phyloP scores from a whole-genome alignment of 2,329 filamentous ascomycete species.

The Fusarium sororula region DNA sequence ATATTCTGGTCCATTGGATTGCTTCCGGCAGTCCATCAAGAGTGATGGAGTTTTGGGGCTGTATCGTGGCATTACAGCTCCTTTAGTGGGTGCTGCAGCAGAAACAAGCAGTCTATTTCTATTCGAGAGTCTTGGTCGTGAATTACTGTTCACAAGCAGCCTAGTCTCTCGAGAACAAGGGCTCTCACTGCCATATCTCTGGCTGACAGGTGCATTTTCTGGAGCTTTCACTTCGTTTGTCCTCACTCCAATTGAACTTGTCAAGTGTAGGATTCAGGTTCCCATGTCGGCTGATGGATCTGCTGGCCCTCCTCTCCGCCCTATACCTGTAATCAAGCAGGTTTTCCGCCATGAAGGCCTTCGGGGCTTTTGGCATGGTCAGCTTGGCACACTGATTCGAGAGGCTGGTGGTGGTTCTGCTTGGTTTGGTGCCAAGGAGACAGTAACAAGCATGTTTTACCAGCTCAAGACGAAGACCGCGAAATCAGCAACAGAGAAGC shows the following conservation, averaged over 20 bases:
- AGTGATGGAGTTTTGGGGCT: conserved; percentile 82
- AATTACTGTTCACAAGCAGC: conserved; percentile 66
- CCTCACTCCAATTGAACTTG: conserved; percentile 93
- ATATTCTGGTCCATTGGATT: conserved; percentile 90
- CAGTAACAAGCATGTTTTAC: conserved; percentile 76
- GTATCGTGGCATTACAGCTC: conserved; percentile 93
- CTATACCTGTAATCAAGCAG: conserved; percentile 76
- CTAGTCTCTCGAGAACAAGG: conserved; percentile 62
- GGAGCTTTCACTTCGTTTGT: conserved; percentile 91
- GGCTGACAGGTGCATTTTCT: conserved; percentile 83
- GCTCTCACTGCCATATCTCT: conserved; percentile 78
- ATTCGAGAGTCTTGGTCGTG: conserved; percentile 81
- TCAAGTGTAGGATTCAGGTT: conserved; percentile 98
- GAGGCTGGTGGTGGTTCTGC: conserved; percentile 93
- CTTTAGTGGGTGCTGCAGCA: conserved; percentile 87
- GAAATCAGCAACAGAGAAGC: conserved; percentile 51
- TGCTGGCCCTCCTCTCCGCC: conserved; percentile 62
- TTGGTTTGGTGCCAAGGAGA: conserved; percentile 95
- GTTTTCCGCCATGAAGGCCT: conserved; percentile 86
- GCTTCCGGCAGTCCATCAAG: conserved; percentile 86
- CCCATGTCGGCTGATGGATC: conserved; percentile 58
- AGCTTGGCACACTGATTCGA: conserved; percentile 90
- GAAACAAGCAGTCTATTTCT: conserved; percentile 95
- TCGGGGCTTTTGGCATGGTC: conserved; percentile 92
- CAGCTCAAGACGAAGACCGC: conserved; percentile 59